Evolutionary conservation across 768 basidiomycete genomes (phyloP).

Genomic region (Termitomyces sp.): DNA sequence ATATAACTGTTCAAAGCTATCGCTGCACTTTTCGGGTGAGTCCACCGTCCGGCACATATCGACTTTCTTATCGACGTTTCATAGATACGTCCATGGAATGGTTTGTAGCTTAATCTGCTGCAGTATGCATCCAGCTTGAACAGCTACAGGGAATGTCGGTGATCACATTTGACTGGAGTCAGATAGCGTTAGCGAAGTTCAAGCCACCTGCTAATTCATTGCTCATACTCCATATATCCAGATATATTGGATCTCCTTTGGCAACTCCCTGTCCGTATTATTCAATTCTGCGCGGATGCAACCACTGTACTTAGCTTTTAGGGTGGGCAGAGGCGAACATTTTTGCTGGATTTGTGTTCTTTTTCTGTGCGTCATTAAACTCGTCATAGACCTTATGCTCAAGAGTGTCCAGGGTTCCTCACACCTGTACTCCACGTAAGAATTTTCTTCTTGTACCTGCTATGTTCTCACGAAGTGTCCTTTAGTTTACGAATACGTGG

Average conservation of each 20-base stretch:
- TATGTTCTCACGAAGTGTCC: not conserved
- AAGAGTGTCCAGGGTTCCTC: slow-evolving; percentile 37
- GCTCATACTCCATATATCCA: slow-evolving; percentile 2
- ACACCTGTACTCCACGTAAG: slow-evolving; percentile 53
- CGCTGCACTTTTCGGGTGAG: slow-evolving; percentile 43
- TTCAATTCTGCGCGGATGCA: not conserved
- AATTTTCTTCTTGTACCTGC: slow-evolving; percentile 1
- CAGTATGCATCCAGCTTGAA: slow-evolving; percentile 21
- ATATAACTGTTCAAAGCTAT: slow-evolving; percentile 24
- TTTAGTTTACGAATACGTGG: slow-evolving; percentile 61
- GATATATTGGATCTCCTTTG: slow-evolving; percentile 49
- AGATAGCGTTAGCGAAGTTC: slow-evolving; percentile 44
- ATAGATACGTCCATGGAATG: slow-evolving; percentile 40
- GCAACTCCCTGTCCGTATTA: slow-evolving; percentile 32
- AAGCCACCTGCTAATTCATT: not conserved
- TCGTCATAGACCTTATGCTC: not conserved
- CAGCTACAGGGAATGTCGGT: slow-evolving; percentile 35
- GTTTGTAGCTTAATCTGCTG: slow-evolving; percentile 26
- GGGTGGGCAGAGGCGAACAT: slow-evolving; percentile 79
- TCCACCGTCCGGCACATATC: not conserved
- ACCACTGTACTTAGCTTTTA: not conserved
- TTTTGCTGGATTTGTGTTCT: slow-evolving; percentile 53
- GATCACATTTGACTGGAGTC: slow-evolving; percentile 49
- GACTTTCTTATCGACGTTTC: not conserved
- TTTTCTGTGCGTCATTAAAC: slow-evolving; percentile 45